Base-by-base conservation (phyloP, 2,329 filamentous ascomycete genomes). In the Talaromyces sp. region DNA sequence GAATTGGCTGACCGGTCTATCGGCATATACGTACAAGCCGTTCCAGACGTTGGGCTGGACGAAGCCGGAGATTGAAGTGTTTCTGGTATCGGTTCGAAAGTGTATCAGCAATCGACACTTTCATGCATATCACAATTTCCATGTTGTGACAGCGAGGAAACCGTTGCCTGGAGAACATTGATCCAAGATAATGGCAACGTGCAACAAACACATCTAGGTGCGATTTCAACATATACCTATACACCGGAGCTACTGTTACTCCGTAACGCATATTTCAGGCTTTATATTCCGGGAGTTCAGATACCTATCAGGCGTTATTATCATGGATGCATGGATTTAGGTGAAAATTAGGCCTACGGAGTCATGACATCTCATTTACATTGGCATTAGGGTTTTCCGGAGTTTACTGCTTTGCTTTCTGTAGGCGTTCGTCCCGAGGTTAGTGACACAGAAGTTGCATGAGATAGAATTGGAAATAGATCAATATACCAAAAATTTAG, bases 21-120 rank as follows among this genome's bases (percentile, higher is more conserved):
- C 73, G 2, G 76, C 74, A 17, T 77, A 75, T 67, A 74, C 73
- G 11, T 76, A 78, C 60, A 77, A 76, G 51, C 70, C 75, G 0
- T 72, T 78, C 56, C 65, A 70, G 25, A 66, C 69, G 5, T 63
- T 79, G 36, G 74, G 73, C 2, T 78, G 74, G 76, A 74, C 72
- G 11, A 74, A 75, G 52, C 66, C 73, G 3, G 75, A 78, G 64
- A 76, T 78, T 17, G 77, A 78, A 61, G 75, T 78, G 39, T 77
- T 76, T 53, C 65, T 78, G 28, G 75, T 76, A 17, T 70, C 75
- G 54, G 75, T 77, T 41, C 67, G 76, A 50, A 73, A 70, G 56
- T 70, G 73, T 53, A 69, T 77, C n/a, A 67, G 71, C 50, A 70
- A 75, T 57, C 68, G 69, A 28, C 68, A 65, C 43, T 67, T 77